Base-by-base conservation (phyloP, 2,329 filamentous ascomycete genomes). In the Talaromyces sp. region DNA sequence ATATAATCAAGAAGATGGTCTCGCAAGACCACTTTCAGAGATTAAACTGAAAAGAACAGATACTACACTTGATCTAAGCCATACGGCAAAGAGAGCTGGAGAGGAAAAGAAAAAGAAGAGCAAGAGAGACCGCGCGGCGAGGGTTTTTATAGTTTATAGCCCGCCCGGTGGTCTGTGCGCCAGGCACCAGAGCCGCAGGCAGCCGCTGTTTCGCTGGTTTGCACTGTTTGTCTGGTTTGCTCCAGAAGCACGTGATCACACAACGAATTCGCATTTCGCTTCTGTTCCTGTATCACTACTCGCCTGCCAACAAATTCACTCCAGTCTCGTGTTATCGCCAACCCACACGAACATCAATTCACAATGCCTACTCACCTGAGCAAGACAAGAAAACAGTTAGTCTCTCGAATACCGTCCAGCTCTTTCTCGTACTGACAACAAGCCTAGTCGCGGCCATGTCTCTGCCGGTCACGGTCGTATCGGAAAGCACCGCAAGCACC, bases 41-140 rank as follows among this genome's bases (percentile, higher is more conserved):
- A 91, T 92, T 92, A 93, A 92, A 91, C 89, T 93, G 87, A 91
- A 89, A 91, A 92, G 89, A 93, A 92, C 89, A 91, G 88, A 90
- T 91, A 91, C 89, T 91, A 91, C 88, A 91, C 88, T 90, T 91
- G 89, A 91, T 91, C 89, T 91, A 89, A 90, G 86, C 86, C 78
- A 77, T 81, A 82, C 79, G 78, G 80, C 76, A 78, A 78, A 77
- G 75, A 78, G 78, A 80, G 78, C 78, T 80, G 70, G 70, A 75
- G 68, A 77, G 76, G 77, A 71, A 29, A 62, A 62, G 71, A 73
- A 74, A 73, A 73, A 76, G 74, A 73, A 66, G 17, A 46, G 11
- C 19, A 67, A 63, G 43, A 53, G 70, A 75, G 75, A 63, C 43
- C 21, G 64, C 66, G 65, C 35, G 29, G 7, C 6, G 41, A 3